phyloP scores from a whole-genome alignment of 2,329 filamentous ascomycete species.

The Ambrosiella cleistominuta region DNA sequence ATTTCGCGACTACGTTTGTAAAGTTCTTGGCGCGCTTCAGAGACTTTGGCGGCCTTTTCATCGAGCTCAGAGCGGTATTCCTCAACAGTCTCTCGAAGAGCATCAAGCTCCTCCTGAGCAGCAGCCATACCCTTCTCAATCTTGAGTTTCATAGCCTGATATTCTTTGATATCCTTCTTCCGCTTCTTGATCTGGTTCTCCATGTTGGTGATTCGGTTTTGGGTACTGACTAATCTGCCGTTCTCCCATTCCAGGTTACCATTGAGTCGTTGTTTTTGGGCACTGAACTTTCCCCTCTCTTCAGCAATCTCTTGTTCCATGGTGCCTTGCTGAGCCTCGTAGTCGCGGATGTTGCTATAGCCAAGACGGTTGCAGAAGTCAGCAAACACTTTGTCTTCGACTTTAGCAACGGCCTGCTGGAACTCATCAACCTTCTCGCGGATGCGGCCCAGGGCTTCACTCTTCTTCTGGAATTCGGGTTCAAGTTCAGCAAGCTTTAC shows the following conservation, averaged over 20 bases:
- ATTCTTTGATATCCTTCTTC: slow-evolving; percentile 48
- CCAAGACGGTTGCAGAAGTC: slow-evolving; percentile 74
- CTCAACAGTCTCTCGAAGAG: slow-evolving; percentile 54
- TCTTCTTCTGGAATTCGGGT: slow-evolving; percentile 61
- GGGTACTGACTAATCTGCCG: slow-evolving; percentile 36
- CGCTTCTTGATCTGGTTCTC: slow-evolving; percentile 50
- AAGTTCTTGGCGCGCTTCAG: slow-evolving; percentile 61
- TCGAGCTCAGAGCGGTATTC: slow-evolving; percentile 49
- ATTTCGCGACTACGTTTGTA: slow-evolving; percentile 74
- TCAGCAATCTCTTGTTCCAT: slow-evolving; percentile 78
- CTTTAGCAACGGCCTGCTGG: slow-evolving; percentile 48
- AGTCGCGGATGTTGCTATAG: slow-evolving; percentile 77
- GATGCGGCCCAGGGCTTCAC: slow-evolving; percentile 45
- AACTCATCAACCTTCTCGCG: slow-evolving; percentile 34
- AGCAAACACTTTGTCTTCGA: slow-evolving; percentile 77
- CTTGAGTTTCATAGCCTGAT: slow-evolving; percentile 53
- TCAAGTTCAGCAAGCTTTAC: slow-evolving; percentile 57
- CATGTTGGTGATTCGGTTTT: slow-evolving; percentile 50
- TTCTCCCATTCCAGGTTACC: slow-evolving; percentile 41
- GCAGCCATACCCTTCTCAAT: slow-evolving; percentile 58
- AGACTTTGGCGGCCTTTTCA: slow-evolving; percentile 56
- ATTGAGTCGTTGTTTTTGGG: slow-evolving; percentile 62
- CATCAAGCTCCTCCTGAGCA: slow-evolving; percentile 59
- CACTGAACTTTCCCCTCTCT: slow-evolving; percentile 71
- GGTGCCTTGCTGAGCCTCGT: slow-evolving; percentile 83